Evolutionary conservation across 1,139 yeast species (phyloP), one percentile per base, ranked within the genome.

Genomic region (Sporopachydermia cereana): DNA sequence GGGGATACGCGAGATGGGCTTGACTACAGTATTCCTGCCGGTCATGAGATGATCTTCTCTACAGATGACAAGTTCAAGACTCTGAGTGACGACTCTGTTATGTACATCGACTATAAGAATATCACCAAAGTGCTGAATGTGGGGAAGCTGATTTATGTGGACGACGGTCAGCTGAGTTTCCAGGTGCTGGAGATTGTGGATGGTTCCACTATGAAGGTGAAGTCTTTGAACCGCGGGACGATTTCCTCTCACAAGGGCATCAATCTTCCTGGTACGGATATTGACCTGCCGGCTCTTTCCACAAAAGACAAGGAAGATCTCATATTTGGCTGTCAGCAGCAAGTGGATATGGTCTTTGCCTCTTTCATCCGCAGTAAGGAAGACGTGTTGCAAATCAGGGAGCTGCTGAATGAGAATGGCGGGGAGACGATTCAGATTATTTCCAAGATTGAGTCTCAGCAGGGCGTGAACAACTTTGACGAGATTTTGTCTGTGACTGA

Each of bases 201-300:
- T 36, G 43, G 21, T 7, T 14, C 30, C 16, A 42, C 43, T 24
- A 4, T 42, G 20, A 18, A 22, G 12, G 44, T 42, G 22, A 36
- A 17, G 9, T 42, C 44, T 21, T 9, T 42, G 41, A 42, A 42
- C 22, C 24, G 43, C 7, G 44, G 44, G n/a, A 36, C n/a, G 12
- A 42, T 42, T 42, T 36, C 43, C 9, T 42, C 44, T 4, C 44
- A 42, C 16, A 42, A 42, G 24, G 44, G 44, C 7, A 41, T 42
- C 43, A 42, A 42, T 42, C 18, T 42, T 5, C 44, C 44, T 27
- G 44, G 44, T 3, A 42, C 44, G n/a, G 44, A 31, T 27, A 41
- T 42, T 24, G 44, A 42, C 20, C 36, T 42, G 22, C 44, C 44
- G 12, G 44, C 44, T 7, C 36, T 42, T 20, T 23, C 44, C 7